Evolutionary conservation across 208 protist species (phyloP), one percentile per base, ranked within the genome.

Genomic region (Leptomonas pyrrhocoris): DNA sequence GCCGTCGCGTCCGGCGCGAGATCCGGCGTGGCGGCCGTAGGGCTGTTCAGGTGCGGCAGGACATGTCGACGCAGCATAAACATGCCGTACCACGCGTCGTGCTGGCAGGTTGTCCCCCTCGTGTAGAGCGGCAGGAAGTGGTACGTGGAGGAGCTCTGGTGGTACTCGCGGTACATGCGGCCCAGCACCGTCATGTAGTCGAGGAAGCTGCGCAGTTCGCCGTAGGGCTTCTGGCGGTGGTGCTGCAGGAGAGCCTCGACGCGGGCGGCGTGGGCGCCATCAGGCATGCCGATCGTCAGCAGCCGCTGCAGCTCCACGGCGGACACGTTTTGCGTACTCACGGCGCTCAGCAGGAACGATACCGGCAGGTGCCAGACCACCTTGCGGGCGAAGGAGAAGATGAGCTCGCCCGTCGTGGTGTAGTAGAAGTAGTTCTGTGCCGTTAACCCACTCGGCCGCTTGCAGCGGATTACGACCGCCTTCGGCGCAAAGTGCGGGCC

Each of bases 361-460:
- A 90, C 68, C 15, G 94, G 92, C 56, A 97, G 75, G 70, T 96
- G 90, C 89, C 90, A 97, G 46, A 92, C 86, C 13, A 90, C 80
- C 61, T 90, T 89, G 45, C 92, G 79, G 57, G 87, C 81, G 74
- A 98, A 96, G 50, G 83, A 92, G 57, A 98, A 93, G 51, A 96
- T 67, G 54, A 96, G 68, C 50, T 96, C 88, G 58, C 95, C 95
- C 38, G 79, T 79, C 23, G 81, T 94, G 9, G 98, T 79, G 71
- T 99, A 99, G 81, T 99, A 99, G 49, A 99, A 88, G 53, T 94
- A 98, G 74, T 98, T 97, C 48, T 98, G 99, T 45, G 86, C 66
- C 12, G 92, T 93, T 13, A 96, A 85, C 11, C 97, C 92, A 83
- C 99, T 98, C 36, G 79, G 79, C 31, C 89, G 86, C 51, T 98